Percentiles rank a stretch among this genome's conserved stretches.
Evolutionary conservation across 1,284 basidiomycete genomes (phyloP).

Genomic region (Termitomyces sp.): DNA sequence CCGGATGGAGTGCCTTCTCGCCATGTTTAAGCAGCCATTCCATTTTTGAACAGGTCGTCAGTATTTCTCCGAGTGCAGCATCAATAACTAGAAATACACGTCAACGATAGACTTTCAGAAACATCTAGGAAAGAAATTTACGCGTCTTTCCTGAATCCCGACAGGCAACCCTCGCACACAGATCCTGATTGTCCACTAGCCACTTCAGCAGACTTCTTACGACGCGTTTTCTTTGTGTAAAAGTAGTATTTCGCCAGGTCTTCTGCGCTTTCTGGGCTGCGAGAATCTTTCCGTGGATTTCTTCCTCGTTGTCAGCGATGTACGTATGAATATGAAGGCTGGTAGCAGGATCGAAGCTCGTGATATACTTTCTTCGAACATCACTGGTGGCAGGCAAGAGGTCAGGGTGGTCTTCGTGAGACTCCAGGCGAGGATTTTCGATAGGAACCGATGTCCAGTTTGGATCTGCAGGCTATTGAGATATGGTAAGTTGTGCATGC

Average conservation of each 20-base stretch:
- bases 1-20: constrained; percentile 67
- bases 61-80: constrained; percentile 84
- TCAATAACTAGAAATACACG: constrained; percentile 62
- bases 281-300: constrained; percentile 69
- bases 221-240: constrained; percentile 73
- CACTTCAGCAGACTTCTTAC: constrained; percentile 85
- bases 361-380: constrained; percentile 67
- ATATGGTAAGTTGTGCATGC: not conserved
- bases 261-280: constrained; percentile 66
- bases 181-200: constrained; percentile 85
- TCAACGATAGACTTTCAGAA: not conserved
- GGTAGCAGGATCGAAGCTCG: constrained; percentile 89
- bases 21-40: constrained; percentile 85
- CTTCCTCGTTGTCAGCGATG: constrained; percentile 60
- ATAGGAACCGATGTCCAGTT: constrained; percentile 53
- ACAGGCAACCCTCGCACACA: constrained; percentile 84
- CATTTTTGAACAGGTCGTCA: constrained; percentile 86
- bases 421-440: constrained; percentile 50
- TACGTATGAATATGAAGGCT: constrained; percentile 71
- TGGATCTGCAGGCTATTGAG: constrained; percentile 43
- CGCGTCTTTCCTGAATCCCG: constrained; percentile 96
- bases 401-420: constrained; percentile 55
- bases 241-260: constrained; percentile 68
- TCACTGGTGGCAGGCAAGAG: constrained; percentile 47
- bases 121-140: constrained; percentile 34